Conservation (phyloP, 495 filamentous ascomycete species). For the Penicillium roqueforti region DNA sequence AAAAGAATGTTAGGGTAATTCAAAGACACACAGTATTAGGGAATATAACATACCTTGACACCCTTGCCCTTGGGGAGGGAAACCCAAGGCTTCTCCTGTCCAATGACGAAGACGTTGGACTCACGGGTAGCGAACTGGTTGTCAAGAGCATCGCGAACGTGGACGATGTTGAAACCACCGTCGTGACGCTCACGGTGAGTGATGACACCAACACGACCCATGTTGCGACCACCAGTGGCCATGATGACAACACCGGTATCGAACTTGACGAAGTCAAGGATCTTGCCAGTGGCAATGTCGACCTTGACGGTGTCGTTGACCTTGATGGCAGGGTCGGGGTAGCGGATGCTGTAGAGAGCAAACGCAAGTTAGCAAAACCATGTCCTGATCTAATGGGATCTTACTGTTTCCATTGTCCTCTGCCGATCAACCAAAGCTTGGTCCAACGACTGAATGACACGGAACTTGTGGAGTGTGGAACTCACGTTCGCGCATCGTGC, state of each 20-base stretch:
- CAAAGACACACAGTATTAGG: neutral
- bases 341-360: conserved; percentile 73
- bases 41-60: conserved; percentile 68
- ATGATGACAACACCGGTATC: conserved; percentile 96
- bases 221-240: conserved; percentile 98
- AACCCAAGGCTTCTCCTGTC: conserved; percentile 96
- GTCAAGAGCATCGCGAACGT: conserved; percentile 86
- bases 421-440: conserved; percentile 85
- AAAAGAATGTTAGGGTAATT: conserved; percentile 11
- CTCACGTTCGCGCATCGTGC: conserved; percentile 99
- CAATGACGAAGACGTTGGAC: conserved; percentile 98
- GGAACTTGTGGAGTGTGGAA: conserved; percentile 60
- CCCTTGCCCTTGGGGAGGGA: conserved; percentile 99
- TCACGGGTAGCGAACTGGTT: conserved; percentile 99
- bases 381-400: conserved; percentile 22
- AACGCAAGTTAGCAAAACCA: conserved; percentile 35
- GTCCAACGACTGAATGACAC: conserved; percentile 99
- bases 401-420: conserved; percentile 45
- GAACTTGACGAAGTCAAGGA: conserved; percentile 92
- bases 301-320: conserved; percentile 99
- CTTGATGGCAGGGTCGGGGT: conserved; percentile 95
- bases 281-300: conserved; percentile 93
- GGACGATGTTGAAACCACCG: conserved; percentile 98
- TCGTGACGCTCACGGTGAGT: conserved; percentile 99
- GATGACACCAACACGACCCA: conserved; percentile 99